Evolutionary conservation across 2,329 filamentous ascomycete genomes (phyloP), one percentile per base, ranked within the genome.

Genomic region (Teratosphaeria destructans): DNA sequence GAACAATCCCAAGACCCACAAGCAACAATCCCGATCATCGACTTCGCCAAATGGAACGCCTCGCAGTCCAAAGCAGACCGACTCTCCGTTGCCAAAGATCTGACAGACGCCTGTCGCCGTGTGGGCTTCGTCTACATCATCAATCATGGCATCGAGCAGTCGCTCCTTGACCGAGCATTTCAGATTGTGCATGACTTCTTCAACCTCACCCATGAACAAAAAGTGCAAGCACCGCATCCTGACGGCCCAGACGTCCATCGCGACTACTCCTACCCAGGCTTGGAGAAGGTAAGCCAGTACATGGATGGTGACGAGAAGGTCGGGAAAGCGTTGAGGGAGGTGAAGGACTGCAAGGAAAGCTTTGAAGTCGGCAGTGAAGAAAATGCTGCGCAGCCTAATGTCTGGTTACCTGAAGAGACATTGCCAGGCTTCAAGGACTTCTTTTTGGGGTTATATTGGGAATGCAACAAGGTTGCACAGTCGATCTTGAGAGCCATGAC

Each of bases 311-410:
- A 60, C 37, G 58, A 61, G 12, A 55, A 58, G 10, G 32, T 62
- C 7, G 60, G 59, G n/a, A 56, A 65, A 52, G 37, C 56, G 29
- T 34, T 64, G 23, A 54, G 59, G 2, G 49, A 63, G 26, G 62
- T 66, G 4, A 54, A 59, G 2, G 67, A 70, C 52, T 61, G 61
- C 55, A 68, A 68, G 61, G 68, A 73, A 68, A 77, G 74, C 35
- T 78, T 78, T 58, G 78, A 81, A 55, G 74, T 79, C 16, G 79
- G 79, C 10, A 76, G 74, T 56, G 72, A 77, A 43, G 58, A 72
- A 7, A 77, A 80, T 59, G 65, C 68, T 3, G 69, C 75, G 1
- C 74, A 77, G 59, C 72, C 74, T 29, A 81, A 81, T 61, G 75
- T 78, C 39, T 81, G 78, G 78, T 67, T 79, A 0, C 77, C 77